Percentiles rank a stretch among this genome's conserved stretches.
Evolutionary conservation across 2,329 filamentous ascomycete genomes (phyloP).

Genomic region (Pyrenophora seminiperda): DNA sequence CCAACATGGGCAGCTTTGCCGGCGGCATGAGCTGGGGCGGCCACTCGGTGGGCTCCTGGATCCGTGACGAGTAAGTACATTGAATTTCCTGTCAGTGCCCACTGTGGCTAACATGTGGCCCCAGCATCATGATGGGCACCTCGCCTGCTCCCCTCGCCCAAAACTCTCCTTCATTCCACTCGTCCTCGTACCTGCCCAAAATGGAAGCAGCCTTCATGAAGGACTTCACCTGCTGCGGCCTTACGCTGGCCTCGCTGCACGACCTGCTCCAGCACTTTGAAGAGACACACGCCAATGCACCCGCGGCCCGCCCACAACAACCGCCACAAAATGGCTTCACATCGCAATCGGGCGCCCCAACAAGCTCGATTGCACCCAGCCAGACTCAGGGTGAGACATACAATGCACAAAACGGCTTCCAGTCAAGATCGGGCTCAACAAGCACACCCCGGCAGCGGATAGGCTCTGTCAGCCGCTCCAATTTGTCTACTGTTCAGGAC

Average conservation of each 20-base stretch:
- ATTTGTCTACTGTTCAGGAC: conserved; percentile 56
- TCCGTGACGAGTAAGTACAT: conserved; percentile 87
- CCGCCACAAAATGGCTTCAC: conserved; percentile 53
- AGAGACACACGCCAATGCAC: conserved; percentile 82
- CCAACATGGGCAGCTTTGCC: conserved; percentile 65
- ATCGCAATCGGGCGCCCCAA: conserved; percentile 33
- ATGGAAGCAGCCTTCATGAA: conserved; percentile 97
- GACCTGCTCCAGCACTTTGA: conserved; percentile 97
- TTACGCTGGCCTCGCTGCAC: conserved; percentile 87
- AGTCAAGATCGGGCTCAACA: conserved; percentile 48
- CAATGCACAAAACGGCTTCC: conserved; percentile 47
- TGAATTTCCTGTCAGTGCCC: conserved; percentile 5
- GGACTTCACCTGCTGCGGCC: conserved; percentile 93
- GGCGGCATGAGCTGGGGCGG: conserved; percentile 97
- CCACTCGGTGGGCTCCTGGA: conserved; percentile 94
- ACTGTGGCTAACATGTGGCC: conserved; percentile 28
- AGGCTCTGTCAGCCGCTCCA: conserved; percentile 49
- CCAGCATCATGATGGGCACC: conserved; percentile 93
- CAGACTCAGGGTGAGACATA: conserved; percentile 48
- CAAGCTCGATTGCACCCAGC: conserved; percentile 51
- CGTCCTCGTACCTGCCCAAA: conserved; percentile 93
- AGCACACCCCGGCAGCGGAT: conserved; percentile 47
- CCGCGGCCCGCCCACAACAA: conserved; percentile 57
- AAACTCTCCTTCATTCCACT: conserved; percentile 94
- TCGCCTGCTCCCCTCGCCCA: conserved; percentile 80